Evolutionary conservation across 2,329 filamentous ascomycete species (phyloP).

Genomic region (Aspergillus bombycis): DNA sequence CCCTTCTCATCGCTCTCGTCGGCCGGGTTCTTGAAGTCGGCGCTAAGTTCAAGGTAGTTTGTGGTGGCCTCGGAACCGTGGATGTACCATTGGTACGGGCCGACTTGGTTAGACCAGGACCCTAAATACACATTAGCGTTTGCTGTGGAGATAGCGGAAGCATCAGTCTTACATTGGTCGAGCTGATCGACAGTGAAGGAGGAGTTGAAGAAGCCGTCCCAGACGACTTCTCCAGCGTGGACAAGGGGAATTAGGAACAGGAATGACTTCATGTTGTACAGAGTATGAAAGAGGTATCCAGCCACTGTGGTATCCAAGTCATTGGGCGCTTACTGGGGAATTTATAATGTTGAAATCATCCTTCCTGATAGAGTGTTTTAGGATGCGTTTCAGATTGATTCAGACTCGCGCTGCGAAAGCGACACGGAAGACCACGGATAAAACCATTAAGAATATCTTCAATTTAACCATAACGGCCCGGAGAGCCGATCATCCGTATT

Average conservation of each 20-base stretch:
- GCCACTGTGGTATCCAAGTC: background rate
- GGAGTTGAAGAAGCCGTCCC: constrained; percentile 33
- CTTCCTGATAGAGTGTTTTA: background rate
- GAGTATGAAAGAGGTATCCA: background rate
- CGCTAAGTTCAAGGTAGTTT: constrained; percentile 64
- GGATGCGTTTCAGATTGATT: constrained; percentile 4
- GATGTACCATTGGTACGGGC: constrained; percentile 76
- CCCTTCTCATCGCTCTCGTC: constrained; percentile 66
- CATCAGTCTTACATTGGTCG: constrained; percentile 27
- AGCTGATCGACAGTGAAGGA: constrained; percentile 26
- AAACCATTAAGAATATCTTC: background rate
- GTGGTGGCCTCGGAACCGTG: constrained; percentile 59
- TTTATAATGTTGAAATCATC: background rate
- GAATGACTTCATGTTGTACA: constrained; percentile 18
- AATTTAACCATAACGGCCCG: constrained; percentile 6
- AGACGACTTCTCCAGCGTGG: constrained; percentile 28
- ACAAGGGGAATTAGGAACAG: constrained; percentile 13
- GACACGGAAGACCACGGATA: constrained; percentile 2
- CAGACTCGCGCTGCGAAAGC: background rate
- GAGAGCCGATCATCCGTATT: constrained; percentile 1
- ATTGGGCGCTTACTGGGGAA: background rate
- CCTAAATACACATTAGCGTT: constrained; percentile 34
- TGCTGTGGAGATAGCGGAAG: rapidly evolving
- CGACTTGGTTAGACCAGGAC: constrained; percentile 70
- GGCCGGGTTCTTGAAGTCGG: constrained; percentile 66